Conservation (phyloP, 129 eudicot genomes). For the Helichrysum umbraculigerum region DNA sequence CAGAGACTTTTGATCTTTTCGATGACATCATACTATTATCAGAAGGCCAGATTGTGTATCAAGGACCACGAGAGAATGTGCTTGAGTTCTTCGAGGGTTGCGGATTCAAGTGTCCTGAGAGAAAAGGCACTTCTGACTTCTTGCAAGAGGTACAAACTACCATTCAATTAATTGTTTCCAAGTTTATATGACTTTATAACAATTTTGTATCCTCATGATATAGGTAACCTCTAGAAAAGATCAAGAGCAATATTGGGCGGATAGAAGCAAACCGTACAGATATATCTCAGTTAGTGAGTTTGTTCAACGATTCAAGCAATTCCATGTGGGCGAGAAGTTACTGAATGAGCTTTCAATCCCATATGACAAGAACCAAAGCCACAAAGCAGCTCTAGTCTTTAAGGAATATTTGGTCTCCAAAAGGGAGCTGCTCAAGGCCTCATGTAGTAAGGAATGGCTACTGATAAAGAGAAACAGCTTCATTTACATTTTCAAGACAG, state of each 20-base stretch:
- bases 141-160: constrained; percentile 70
- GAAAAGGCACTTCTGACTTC: constrained; percentile 86
- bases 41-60: constrained; percentile 84
- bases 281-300: constrained; percentile 60
- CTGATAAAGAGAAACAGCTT: constrained; percentile 67
- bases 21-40: constrained; percentile 76
- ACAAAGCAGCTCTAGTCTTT: constrained; percentile 60
- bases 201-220: constrained; percentile 16
- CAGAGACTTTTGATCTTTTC: constrained; percentile 81
- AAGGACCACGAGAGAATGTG: constrained; percentile 74
- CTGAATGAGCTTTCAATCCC: constrained; percentile 60
- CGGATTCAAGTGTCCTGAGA: constrained; percentile 79
- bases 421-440: constrained; percentile 57
- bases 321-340: constrained; percentile 57
- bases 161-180: not conserved
- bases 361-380: constrained; percentile 54
- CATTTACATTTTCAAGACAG: constrained; percentile 60
- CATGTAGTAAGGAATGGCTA: constrained; percentile 81
- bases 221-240: constrained; percentile 83
- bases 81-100: constrained; percentile 73
- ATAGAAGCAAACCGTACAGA: constrained; percentile 50
- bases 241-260: constrained; percentile 84
- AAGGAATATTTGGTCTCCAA: constrained; percentile 53
- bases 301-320: constrained; percentile 47
- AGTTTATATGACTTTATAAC: not conserved